Conservation (phyloP, 2,329 filamentous ascomycete species). For the Penicillium sp. region DNA sequence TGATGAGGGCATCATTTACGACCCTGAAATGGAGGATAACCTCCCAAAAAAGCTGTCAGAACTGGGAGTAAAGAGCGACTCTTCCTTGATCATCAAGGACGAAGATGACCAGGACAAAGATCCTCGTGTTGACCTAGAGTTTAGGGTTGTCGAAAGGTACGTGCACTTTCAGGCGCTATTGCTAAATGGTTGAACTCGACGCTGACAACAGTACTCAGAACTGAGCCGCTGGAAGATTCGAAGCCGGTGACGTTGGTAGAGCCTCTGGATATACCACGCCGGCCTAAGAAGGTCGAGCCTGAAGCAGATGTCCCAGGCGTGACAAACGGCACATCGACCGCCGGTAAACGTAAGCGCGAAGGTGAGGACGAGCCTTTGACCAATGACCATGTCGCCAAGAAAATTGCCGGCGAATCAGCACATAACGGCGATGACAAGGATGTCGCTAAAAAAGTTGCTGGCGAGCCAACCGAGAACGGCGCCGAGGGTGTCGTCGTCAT, state of each 20-base stretch:
- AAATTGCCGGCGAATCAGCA: conserved; percentile 38
- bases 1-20: conserved; percentile 79
- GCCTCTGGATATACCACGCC: conserved; percentile 52
- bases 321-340: conserved; percentile 29
- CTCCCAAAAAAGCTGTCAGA: conserved; percentile 77
- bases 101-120: conserved; percentile 68
- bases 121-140: conserved; percentile 76
- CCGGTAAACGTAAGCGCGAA: conserved; percentile 51
- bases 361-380: conserved; percentile 46
- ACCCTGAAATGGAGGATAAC: conserved; percentile 86
- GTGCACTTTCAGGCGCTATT: not conserved
- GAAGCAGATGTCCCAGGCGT: conserved; percentile 29
- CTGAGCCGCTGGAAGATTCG: conserved; percentile 38
- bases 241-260: conserved; percentile 47
- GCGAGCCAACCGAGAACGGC: conserved; percentile 47
- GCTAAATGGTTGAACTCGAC: not conserved
- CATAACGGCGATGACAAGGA: conserved; percentile 47
- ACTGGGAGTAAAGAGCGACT: conserved; percentile 72
- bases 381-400: conserved; percentile 45
- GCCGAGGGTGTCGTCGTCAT: conserved; percentile 32
- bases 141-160: conserved; percentile 54
- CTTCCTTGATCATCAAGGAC: conserved; percentile 81
- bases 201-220: conserved; percentile 27
- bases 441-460: conserved; percentile 46
- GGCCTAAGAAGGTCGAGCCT: conserved; percentile 46